phyloP scores from a whole-genome alignment of 441 rosid genomes.

The Manihot esculenta region DNA sequence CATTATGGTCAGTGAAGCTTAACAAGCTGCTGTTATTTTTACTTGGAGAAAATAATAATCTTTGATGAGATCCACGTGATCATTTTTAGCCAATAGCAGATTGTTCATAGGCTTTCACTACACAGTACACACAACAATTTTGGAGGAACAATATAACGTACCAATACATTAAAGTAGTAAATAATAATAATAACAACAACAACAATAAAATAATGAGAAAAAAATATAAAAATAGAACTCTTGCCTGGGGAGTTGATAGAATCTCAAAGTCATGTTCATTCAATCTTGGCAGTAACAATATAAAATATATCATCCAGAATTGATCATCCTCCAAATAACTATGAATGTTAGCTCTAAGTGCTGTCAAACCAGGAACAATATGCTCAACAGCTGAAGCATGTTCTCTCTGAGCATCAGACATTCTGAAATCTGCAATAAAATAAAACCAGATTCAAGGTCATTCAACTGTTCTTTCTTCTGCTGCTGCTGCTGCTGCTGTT shows the following conservation, averaged over 20 bases:
- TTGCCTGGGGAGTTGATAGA: conserved; percentile 64
- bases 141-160: not conserved
- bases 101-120: not conserved
- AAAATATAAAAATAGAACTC: conserved; percentile 2
- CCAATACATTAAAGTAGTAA: not conserved
- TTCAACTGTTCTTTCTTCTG: not conserved
- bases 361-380: conserved; percentile 51
- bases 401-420: conserved; percentile 57
- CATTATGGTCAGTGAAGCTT: not conserved
- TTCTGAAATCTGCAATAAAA: conserved; percentile 47
- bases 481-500: too few species aligned
- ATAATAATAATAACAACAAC: not conserved
- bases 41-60: not conserved
- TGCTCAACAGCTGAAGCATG: conserved; percentile 52
- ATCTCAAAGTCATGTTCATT: conserved; percentile 50
- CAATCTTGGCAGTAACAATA: conserved; percentile 67
- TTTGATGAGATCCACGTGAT: not conserved
- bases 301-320: conserved; percentile 77
- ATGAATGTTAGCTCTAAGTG: conserved; percentile 47
- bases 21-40: not conserved
- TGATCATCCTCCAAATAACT: conserved; percentile 40
- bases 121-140: not conserved
- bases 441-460: conserved; percentile 6
- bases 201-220: too few species aligned
- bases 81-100: not conserved